Conservation (phyloP, 140 eudicot species). For the Senecio squalidus region DNA sequence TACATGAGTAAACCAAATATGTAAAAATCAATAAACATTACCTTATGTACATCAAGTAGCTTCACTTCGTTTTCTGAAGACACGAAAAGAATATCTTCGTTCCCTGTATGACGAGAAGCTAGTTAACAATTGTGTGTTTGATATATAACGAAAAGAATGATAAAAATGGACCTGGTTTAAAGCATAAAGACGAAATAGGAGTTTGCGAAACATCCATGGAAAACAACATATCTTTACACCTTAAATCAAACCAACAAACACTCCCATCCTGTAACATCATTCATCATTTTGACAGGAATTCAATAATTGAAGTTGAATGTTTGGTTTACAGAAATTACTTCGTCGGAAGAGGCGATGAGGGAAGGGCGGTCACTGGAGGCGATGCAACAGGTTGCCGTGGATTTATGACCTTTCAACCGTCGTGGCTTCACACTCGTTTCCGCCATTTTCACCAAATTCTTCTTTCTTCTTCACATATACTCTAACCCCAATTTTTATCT, state of each 20-base stretch:
- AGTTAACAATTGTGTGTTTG: neutral
- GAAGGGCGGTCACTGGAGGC: constrained; percentile 74
- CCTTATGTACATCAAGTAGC: constrained; percentile 76
- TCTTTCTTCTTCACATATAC: neutral
- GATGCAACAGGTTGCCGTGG: constrained; percentile 76
- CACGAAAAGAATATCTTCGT: constrained; percentile 67
- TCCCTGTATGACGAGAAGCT: constrained; percentile 42
- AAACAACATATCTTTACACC: constrained; percentile 67
- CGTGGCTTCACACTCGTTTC: constrained; percentile 36
- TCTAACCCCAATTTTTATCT: neutral
- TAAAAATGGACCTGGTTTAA: constrained; percentile 51
- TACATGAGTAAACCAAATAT: too few relatives aligned
- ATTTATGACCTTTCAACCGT: constrained; percentile 76
- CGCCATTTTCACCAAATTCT: constrained; percentile 19
- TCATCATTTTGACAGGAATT: neutral
- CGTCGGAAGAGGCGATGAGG: constrained; percentile 74
- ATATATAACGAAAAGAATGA: neutral
- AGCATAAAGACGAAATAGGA: constrained; percentile 81
- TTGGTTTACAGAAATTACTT: constrained; percentile 27
- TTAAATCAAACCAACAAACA: constrained; percentile 79
- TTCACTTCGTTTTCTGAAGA: constrained; percentile 78
- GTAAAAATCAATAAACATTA: too few relatives aligned
- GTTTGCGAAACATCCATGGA: constrained; percentile 53
- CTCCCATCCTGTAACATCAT: constrained; percentile 66
- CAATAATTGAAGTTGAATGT: neutral